Percentiles rank a stretch among this genome's conserved stretches.
These are phyloP conservation scores for Boeremia exigua DNA, from an alignment of 2,329 filamentous ascomycete species.

Conservation along the genomic window DNA sequence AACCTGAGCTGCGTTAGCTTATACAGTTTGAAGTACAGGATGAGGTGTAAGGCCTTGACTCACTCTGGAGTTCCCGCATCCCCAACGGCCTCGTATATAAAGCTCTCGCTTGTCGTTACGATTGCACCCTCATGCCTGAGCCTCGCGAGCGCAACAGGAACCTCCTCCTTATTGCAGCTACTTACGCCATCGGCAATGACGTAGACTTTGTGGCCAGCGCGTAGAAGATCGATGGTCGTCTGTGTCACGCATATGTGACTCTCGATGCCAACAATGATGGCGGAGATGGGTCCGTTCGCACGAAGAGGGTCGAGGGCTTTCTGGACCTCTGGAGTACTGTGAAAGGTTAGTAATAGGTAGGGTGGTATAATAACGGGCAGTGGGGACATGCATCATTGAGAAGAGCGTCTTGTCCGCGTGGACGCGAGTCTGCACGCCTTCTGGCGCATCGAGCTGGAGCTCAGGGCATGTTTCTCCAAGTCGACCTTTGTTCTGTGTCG, in stretches of 20 bases:
- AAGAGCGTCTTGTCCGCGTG: conserved; percentile 88
- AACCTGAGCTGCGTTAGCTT: conserved; percentile 58
- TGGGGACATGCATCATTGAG: conserved; percentile 69
- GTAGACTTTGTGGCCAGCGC: conserved; percentile 79
- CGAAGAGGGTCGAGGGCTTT: conserved; percentile 49
- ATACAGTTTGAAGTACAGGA: neutral
- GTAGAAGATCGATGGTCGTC: conserved; percentile 78
- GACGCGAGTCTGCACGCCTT: conserved; percentile 60
- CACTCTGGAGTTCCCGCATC: conserved; percentile 73
- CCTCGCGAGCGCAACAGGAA: conserved; percentile 77
- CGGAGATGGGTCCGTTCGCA: conserved; percentile 40
- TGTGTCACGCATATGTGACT: conserved; percentile 94
- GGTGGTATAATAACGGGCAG: neutral
- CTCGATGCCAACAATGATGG: conserved; percentile 89
- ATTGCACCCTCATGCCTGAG: conserved; percentile 76
- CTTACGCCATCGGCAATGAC: conserved; percentile 88
- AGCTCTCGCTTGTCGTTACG: conserved; percentile 87
- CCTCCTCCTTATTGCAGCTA: conserved; percentile 83
- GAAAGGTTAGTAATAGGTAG: neutral
- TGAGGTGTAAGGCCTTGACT: conserved; percentile 14
- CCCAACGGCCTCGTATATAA: conserved; percentile 86
- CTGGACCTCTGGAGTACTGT: conserved; percentile 67
- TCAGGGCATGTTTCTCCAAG: conserved; percentile 82
- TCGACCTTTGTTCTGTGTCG: conserved; percentile 80
- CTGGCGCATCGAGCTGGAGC: conserved; percentile 61